Percentiles rank a stretch among this genome's conserved stretches.
Conservation (phyloP, 2,329 filamentous ascomycete species). For the Dactylellina parvicollis region DNA sequence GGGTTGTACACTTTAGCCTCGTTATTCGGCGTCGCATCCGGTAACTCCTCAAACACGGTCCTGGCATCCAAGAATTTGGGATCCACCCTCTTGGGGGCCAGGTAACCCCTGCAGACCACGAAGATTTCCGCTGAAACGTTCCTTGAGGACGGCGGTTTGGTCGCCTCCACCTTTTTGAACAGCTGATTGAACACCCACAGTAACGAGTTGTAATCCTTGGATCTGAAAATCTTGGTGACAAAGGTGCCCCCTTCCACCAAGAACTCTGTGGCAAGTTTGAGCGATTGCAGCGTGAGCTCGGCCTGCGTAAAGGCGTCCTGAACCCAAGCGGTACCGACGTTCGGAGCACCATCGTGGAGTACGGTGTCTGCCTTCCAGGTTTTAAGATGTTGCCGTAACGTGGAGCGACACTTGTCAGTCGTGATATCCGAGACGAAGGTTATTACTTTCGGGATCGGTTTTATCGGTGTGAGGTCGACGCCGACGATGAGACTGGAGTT, state of each 20-base stretch:
- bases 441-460: conserved; percentile 91
- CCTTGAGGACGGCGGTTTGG: conserved; percentile 92
- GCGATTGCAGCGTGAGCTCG: conserved; percentile 85
- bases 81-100: conserved; percentile 92
- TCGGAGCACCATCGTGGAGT: conserved; percentile 94
- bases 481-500: conserved; percentile 88
- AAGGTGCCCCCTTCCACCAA: conserved; percentile 88
- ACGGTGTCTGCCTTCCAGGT: conserved; percentile 96
- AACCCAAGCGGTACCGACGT: conserved; percentile 97
- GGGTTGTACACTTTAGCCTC: conserved; percentile 99
- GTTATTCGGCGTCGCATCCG: conserved; percentile 86
- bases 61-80: conserved; percentile 89
- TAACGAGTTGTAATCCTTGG: conserved; percentile 94
- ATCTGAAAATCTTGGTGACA: conserved; percentile 96
- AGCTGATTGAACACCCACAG: conserved; percentile 98
- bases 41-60: conserved; percentile 91
- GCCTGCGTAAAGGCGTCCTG: conserved; percentile 99
- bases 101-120: conserved; percentile 94
- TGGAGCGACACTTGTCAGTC: conserved; percentile 92
- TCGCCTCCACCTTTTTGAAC: conserved; percentile 93
- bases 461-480: conserved; percentile 94
- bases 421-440: conserved; percentile 98
- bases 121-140: conserved; percentile 99
- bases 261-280: conserved; percentile 96
- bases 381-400: conserved; percentile 87